phyloP scores from a whole-genome alignment of 2,329 filamentous ascomycete genomes.

The Xylaria sp. region DNA sequence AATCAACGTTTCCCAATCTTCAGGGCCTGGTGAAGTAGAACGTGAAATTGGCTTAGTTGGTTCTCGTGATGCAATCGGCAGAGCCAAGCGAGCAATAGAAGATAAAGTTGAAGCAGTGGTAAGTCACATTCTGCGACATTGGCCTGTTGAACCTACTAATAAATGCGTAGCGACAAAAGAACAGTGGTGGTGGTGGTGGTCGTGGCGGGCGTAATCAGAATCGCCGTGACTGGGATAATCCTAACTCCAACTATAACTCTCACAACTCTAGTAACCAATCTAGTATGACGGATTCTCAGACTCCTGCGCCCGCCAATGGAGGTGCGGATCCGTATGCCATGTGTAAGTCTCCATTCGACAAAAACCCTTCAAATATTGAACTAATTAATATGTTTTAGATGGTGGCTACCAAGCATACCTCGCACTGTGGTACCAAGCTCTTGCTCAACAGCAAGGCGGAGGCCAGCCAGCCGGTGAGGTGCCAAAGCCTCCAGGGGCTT shows the following conservation, averaged over 20 bases:
- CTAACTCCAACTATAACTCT: slow-evolving; percentile 64
- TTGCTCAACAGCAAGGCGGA: slow-evolving; percentile 60
- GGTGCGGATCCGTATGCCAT: slow-evolving; percentile 78
- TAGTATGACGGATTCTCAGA: slow-evolving; percentile 53
- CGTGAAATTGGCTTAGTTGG: slow-evolving; percentile 90
- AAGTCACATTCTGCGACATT: slow-evolving; percentile 54
- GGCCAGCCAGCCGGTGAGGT: slow-evolving; percentile 51
- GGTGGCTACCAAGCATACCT: slow-evolving; percentile 86
- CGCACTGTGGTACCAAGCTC: slow-evolving; percentile 81
- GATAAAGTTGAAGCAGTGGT: slow-evolving; percentile 93
- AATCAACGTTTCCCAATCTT: slow-evolving; percentile 90
- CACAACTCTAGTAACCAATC: slow-evolving; percentile 58
- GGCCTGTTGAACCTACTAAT: slow-evolving; percentile 46
- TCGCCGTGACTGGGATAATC: slow-evolving; percentile 67
- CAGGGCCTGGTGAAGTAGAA: slow-evolving; percentile 79
- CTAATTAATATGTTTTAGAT: slow-evolving; percentile 59
- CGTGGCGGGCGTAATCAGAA: slow-evolving; percentile 51
- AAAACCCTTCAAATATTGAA: slow-evolving; percentile 18
- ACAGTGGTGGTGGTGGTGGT: slow-evolving; percentile 60
- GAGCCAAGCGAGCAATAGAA: slow-evolving; percentile 85
- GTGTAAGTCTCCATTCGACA: slow-evolving; percentile 62
- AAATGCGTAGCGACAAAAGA: slow-evolving; percentile 63
- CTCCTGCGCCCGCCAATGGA: slow-evolving; percentile 59
- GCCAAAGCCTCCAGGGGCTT: slow-evolving; percentile 55
- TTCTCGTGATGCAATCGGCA: slow-evolving; percentile 78